These are phyloP conservation scores for Xerocomus potaroensis DNA, from an alignment of 768 basidiomycete genomes.

Conservation along the genomic window DNA sequence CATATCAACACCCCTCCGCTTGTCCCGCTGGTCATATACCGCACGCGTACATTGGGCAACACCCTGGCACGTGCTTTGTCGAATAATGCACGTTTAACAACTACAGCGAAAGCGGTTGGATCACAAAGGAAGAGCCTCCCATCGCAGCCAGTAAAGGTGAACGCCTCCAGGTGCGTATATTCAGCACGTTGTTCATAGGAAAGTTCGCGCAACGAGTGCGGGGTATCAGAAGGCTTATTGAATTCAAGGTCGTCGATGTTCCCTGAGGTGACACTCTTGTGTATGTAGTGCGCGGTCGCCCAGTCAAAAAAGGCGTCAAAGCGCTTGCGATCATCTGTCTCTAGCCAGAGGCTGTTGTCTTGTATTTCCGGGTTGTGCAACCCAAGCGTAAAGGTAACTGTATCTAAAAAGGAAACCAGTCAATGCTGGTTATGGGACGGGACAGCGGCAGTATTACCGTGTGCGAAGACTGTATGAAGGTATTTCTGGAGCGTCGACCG, in stretches of 20 bases:
- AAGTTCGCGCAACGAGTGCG: slow-evolving; percentile 10
- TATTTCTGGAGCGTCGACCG: slow-evolving; percentile 13
- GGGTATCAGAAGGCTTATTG: not conserved
- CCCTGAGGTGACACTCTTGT: slow-evolving; percentile 15
- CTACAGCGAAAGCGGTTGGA: not conserved
- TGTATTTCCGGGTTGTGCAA: no score
- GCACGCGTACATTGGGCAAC: slow-evolving; percentile 13
- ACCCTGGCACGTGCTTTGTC: slow-evolving; percentile 8
- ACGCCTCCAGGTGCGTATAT: slow-evolving; percentile 8
- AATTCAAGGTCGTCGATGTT: slow-evolving; percentile 17
- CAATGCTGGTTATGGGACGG: not conserved
- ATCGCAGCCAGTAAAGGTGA: slow-evolving; percentile 2
- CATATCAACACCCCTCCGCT: slow-evolving; percentile 10
- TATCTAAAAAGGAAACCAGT: no score
- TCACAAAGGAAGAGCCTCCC: slow-evolving; percentile 12
- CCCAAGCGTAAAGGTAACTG: no score
- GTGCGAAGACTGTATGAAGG: slow-evolving; percentile 17
- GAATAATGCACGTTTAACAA: slow-evolving; percentile 17
- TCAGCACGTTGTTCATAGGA: slow-evolving; percentile 10
- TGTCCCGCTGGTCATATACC: slow-evolving; percentile 17
- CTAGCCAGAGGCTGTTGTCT: no score
- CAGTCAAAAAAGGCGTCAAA: slow-evolving; percentile 15
- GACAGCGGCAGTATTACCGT: slow-evolving; percentile 7
- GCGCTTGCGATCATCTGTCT: not conserved
- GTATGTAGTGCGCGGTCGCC: slow-evolving; percentile 12